These are phyloP conservation scores for Claviceps maximensis DNA, from an alignment of 2,329 filamentous ascomycete genomes.

Conservation along the genomic window DNA sequence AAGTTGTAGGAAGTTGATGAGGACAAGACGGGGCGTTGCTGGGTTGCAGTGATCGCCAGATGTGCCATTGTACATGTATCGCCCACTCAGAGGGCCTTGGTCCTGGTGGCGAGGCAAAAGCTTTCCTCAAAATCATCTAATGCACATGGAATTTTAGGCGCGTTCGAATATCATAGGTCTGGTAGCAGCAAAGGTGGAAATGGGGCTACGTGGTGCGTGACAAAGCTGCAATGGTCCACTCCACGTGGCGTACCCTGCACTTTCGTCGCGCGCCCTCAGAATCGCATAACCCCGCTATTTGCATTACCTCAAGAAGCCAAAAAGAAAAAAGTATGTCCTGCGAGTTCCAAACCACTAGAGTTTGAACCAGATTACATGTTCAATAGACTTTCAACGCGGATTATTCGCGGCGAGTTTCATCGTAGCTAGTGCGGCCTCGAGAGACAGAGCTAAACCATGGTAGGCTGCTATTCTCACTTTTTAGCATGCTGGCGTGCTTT, in stretches of 20 bases:
- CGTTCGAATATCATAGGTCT: neutral
- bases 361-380: neutral
- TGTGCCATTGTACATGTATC: conserved; percentile 3
- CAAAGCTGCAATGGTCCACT: neutral
- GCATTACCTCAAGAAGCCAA: conserved; percentile 2
- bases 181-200: neutral
- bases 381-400: too few species aligned
- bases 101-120: neutral
- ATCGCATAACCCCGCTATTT: conserved; percentile 12
- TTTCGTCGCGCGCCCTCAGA: neutral
- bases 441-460: too few species aligned
- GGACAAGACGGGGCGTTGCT: conserved; percentile 9
- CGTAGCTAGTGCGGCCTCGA: too few species aligned
- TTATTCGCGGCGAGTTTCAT: too few species aligned
- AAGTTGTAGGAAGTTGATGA: conserved; percentile 6
- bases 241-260: neutral
- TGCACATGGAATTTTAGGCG: neutral
- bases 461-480: too few species aligned
- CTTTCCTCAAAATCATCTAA: neutral
- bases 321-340: neutral
- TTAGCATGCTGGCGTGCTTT: too few species aligned
- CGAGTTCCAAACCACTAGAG: neutral
- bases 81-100: neutral
- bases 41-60: neutral
- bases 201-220: neutral